Evolutionary conservation across 805 yeast species (phyloP).

Genomic region (Candida boleticola): DNA sequence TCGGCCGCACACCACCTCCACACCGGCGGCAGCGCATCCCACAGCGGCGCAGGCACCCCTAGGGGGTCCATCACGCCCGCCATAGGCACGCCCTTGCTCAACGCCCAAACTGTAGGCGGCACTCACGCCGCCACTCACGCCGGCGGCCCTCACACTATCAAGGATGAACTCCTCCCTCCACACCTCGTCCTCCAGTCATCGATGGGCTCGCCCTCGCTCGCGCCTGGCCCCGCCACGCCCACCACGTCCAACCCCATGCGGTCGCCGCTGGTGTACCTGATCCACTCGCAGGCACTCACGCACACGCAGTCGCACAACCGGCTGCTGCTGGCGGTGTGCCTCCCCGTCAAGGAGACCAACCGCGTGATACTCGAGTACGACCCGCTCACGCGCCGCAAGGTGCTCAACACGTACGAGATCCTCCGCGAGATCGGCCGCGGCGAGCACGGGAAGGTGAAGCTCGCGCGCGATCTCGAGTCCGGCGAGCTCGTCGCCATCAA

Average conservation of each 20-base stretch:
- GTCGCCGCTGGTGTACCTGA: background rate
- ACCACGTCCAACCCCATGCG: background rate
- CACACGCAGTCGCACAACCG: background rate
- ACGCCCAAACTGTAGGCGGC: no score
- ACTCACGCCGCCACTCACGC: no score
- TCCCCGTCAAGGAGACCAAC: conserved; percentile 75
- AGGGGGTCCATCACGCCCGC: no score
- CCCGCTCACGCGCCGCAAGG: conserved; percentile 77
- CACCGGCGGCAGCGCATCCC: no score
- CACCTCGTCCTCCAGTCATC: no score
- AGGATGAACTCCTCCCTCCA: background rate
- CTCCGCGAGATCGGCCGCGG: conserved; percentile 87
- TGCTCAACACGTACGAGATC: conserved; percentile 87
- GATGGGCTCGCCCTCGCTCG: background rate
- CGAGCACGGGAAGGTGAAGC: conserved; percentile 97
- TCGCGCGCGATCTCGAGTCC: conserved; percentile 71
- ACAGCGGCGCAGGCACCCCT: no score
- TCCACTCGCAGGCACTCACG: background rate
- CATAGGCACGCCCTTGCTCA: no score
- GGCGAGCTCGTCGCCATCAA: conserved; percentile 84
- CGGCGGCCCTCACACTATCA: no score
- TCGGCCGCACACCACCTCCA: no score
- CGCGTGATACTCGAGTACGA: conserved; percentile 82
- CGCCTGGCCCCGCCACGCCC: background rate
- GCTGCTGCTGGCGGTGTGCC: background rate